These are phyloP conservation scores for Tieghemostelium lacteum DNA, from an alignment of 78 protist genomes.

Conservation along the genomic window DNA sequence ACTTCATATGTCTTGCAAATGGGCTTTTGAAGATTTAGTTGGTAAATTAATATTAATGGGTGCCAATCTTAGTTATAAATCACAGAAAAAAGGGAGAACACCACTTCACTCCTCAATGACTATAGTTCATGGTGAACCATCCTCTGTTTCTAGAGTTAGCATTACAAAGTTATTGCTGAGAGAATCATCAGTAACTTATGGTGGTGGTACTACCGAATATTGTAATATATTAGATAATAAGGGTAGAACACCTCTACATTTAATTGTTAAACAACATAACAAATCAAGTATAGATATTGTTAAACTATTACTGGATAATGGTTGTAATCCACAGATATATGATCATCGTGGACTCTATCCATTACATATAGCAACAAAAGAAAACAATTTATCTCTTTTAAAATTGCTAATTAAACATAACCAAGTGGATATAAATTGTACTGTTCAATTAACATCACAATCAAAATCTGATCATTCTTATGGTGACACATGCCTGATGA, in stretches of 20 bases:
- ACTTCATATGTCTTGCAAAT: constrained; percentile 54
- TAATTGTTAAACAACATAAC: constrained; percentile 68
- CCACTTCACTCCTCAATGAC: constrained; percentile 36
- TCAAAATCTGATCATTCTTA: constrained; percentile 15
- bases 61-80: constrained; percentile 5
- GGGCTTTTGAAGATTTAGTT: constrained; percentile 54
- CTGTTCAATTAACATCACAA: constrained; percentile 14
- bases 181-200: no score
- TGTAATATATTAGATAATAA: constrained; percentile 36
- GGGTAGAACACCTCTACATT: constrained; percentile 54
- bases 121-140: constrained; percentile 67
- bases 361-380: constrained; percentile 49
- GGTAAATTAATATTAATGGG: constrained; percentile 10
- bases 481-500: constrained; percentile 31
- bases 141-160: neutral
- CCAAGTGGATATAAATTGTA: constrained; percentile 56
- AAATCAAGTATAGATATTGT: constrained; percentile 19
- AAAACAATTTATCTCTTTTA: constrained; percentile 39
- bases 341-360: constrained; percentile 47
- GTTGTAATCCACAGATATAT: constrained; percentile 24
- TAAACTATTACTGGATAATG: constrained; percentile 20
- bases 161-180: neutral
- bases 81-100: constrained; percentile 29
- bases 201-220: neutral
- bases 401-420: constrained; percentile 9